phyloP scores from a whole-genome alignment of 306 rosid genomes.

The Malus domestica region DNA sequence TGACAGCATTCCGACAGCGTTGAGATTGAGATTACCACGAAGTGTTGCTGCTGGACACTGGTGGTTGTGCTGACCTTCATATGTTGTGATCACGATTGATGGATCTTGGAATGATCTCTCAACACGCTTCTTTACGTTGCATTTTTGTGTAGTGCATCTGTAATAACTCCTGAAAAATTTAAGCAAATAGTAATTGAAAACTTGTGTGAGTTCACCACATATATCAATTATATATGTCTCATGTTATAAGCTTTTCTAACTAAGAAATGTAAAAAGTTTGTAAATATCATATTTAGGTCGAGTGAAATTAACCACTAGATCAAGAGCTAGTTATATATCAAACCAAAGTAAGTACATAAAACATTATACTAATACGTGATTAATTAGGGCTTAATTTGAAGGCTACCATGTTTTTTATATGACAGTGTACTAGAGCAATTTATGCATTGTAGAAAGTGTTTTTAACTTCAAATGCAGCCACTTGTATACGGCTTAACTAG shows the following conservation, averaged over 20 bases:
- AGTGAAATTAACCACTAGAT: not conserved
- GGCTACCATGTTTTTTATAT: not conserved
- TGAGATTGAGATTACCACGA: conserved; percentile 32
- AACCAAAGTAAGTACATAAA: not conserved
- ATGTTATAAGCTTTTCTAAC: not conserved
- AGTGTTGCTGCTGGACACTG: conserved; percentile 80
- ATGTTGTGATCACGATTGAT: conserved; percentile 68
- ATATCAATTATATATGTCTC: not conserved
- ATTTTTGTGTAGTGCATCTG: conserved; percentile 80
- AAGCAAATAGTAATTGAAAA: not conserved
- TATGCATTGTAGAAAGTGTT: not conserved
- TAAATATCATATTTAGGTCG: not conserved
- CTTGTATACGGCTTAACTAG: too few relatives aligned
- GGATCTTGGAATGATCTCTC: conserved; percentile 82
- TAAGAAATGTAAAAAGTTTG: not conserved
- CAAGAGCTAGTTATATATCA: too few relatives aligned
- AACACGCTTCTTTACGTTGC: conserved; percentile 73
- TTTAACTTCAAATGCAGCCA: too few relatives aligned
- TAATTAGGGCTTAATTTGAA: not conserved
- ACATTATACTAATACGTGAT: not conserved
- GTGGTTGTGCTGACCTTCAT: conserved; percentile 88
- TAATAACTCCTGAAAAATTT: conserved; percentile 60
- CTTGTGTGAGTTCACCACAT: not conserved
- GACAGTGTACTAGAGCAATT: too few relatives aligned
- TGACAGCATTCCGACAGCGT: conserved; percentile 40